Conservation (phyloP, 306 rosid species). For the Coriaria nepalensis region DNA sequence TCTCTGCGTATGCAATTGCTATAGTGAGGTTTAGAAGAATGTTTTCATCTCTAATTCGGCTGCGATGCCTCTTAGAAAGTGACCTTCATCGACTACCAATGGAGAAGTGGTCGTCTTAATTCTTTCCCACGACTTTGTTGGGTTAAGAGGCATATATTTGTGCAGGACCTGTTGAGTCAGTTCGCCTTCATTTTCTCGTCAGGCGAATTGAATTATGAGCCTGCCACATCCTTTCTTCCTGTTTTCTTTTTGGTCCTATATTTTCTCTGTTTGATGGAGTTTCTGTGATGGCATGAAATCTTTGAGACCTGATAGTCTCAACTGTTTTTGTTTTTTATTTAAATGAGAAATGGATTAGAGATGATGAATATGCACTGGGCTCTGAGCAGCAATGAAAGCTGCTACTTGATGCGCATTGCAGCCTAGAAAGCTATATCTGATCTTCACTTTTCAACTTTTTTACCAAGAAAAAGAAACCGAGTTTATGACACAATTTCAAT, state of each 20-base stretch:
- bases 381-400: slow-evolving; percentile 47
- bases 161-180: slow-evolving; percentile 87
- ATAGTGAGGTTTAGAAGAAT: too few relatives aligned
- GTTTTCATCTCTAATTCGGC: too few relatives aligned
- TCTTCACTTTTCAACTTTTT: slow-evolving; percentile 5
- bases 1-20: too few relatives aligned
- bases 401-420: slow-evolving; percentile 59
- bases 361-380: slow-evolving; percentile 92
- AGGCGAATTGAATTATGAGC: slow-evolving; percentile 60
- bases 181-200: slow-evolving; percentile 36
- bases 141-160: slow-evolving; percentile 33
- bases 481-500: too few relatives aligned
- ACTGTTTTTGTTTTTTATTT: slow-evolving; percentile 1
- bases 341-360: slow-evolving; percentile 17
- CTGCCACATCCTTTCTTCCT: slow-evolving; percentile 36
- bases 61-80: too few relatives aligned
- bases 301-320: slow-evolving; percentile 95
- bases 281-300: slow-evolving; percentile 98
- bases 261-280: background rate
- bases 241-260: too few relatives aligned
- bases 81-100: too few relatives aligned
- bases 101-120: too few relatives aligned
- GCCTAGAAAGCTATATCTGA: slow-evolving; percentile 98
- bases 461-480: too few relatives aligned
- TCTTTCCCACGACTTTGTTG: too few relatives aligned